phyloP scores from a whole-genome alignment of 495 filamentous ascomycete genomes.

The Jackrogersella minutella region DNA sequence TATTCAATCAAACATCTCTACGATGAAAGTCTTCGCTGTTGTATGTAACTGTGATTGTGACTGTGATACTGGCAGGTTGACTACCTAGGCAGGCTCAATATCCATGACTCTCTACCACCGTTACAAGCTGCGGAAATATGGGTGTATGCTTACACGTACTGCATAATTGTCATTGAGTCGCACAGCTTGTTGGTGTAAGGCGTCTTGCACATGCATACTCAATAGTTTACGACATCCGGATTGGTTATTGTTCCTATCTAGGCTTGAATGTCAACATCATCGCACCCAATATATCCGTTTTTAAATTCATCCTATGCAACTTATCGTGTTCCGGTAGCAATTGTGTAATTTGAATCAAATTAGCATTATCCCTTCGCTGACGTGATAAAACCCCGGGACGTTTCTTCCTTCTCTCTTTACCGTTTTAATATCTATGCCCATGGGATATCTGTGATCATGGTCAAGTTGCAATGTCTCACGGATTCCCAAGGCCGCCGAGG shows the following conservation, averaged over 20 bases:
- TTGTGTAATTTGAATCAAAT: neutral
- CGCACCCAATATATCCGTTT: conserved; percentile 8
- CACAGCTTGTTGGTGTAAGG: conserved; percentile 4
- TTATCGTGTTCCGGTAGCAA: neutral
- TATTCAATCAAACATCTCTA: neutral
- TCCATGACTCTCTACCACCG: neutral
- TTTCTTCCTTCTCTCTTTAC: neutral
- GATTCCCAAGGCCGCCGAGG: no score
- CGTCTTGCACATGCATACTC: conserved; percentile 14
- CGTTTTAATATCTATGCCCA: neutral
- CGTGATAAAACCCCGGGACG: neutral
- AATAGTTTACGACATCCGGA: conserved; percentile 22
- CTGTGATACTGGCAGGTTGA: conserved; percentile 14
- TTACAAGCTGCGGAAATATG: neutral
- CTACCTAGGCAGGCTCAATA: neutral
- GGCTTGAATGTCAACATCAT: conserved; percentile 22
- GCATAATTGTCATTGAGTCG: neutral
- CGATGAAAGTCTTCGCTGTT: neutral
- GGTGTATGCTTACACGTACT: conserved; percentile 16
- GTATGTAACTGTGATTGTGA: neutral
- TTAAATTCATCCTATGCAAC: neutral
- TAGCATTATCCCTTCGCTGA: neutral
- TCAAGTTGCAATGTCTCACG: no score
- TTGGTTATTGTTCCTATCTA: conserved; percentile 18
- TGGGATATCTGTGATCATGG: no score